Evolutionary conservation across 306 rosid species (phyloP), one percentile per base, ranked within the genome.

Genomic region (Prunus salicina): DNA sequence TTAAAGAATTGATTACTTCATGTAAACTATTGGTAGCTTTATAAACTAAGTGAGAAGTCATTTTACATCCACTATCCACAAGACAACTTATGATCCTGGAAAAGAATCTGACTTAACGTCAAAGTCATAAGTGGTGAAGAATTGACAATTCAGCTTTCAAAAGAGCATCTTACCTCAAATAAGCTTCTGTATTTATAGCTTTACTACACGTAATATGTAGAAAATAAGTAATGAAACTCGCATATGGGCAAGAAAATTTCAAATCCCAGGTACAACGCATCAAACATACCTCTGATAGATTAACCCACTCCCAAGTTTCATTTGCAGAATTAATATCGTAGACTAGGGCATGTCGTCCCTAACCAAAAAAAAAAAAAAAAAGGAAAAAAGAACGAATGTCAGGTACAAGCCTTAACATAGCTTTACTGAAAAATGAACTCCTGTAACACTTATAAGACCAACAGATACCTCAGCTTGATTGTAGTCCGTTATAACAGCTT

Each of bases 301-400:
- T 89, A 80, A 94, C 91, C 97, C 94, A 91, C 75, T 94, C 97
- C 93, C 89, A 87, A 30, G 98, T 86, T 84, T 90, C 97, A 66
- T 88, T 77, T 3, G 90, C 80, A 69, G 86, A 82, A 77, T 91
- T 90, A 47, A 87, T 85, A 81, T 91, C 98, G 73, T 94, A 94
- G 62, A 91, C 94, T 85, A 94, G 84, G 61, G 79, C 84, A 87
- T 94, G 97, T 43, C 88, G 86, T 77, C 97, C 94, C 98, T 91
- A 87, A 87, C 85, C 71, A 55, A 32, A 69, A 71, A 74, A 67
- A 22, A 22, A 76, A 61, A 32, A 66, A 71, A 74, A 64, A 25
- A 30, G 43, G 16, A 22, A 67, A 56, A 32, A 32, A 3, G 2
- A 34, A 27, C 20, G 53, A 45, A 32, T 50, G 64, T 64, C 78